Percentiles rank a stretch among this genome's conserved stretches.
Evolutionary conservation across 306 rosid species (phyloP).

Genomic region (Dalbergia cultrata): DNA sequence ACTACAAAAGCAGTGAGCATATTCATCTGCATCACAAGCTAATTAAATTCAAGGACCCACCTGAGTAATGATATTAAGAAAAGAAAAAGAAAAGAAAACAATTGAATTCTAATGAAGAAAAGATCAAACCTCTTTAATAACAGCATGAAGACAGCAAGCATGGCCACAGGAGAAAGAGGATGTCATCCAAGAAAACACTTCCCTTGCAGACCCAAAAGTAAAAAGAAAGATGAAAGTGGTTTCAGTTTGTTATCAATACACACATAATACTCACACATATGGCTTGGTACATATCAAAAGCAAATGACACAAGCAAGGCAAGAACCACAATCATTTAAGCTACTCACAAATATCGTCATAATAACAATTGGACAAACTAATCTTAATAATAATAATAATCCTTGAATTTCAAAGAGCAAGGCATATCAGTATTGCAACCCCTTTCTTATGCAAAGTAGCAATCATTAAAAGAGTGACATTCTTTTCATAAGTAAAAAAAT

Average conservation of each 20-base stretch:
- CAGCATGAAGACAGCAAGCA: neutral
- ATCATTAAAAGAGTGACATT: too few species aligned
- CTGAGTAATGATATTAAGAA: neutral
- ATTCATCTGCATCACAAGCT: slow-evolving; percentile 24
- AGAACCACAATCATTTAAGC: too few species aligned
- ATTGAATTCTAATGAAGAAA: neutral
- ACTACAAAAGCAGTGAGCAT: slow-evolving; percentile 22
- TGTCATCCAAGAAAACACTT: neutral
- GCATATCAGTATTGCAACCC: too few species aligned
- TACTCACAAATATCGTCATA: too few species aligned
- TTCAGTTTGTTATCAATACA: neutral
- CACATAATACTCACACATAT: rapidly evolving
- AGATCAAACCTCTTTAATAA: slow-evolving; percentile 43
- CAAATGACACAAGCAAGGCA: too few species aligned
- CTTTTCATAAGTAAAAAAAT: too few species aligned
- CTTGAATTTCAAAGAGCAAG: too few species aligned
- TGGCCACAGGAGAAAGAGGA: neutral
- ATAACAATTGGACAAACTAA: too few species aligned
- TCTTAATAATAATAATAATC: too few species aligned
- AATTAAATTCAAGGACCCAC: slow-evolving; percentile 23
- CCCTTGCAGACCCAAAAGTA: neutral
- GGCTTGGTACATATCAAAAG: too few species aligned
- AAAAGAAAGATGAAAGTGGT: neutral
- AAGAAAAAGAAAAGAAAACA: neutral
- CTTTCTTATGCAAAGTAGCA: too few species aligned